Conservation (phyloP, 2,329 filamentous ascomycete species). For the Sarocladium strictum region DNA sequence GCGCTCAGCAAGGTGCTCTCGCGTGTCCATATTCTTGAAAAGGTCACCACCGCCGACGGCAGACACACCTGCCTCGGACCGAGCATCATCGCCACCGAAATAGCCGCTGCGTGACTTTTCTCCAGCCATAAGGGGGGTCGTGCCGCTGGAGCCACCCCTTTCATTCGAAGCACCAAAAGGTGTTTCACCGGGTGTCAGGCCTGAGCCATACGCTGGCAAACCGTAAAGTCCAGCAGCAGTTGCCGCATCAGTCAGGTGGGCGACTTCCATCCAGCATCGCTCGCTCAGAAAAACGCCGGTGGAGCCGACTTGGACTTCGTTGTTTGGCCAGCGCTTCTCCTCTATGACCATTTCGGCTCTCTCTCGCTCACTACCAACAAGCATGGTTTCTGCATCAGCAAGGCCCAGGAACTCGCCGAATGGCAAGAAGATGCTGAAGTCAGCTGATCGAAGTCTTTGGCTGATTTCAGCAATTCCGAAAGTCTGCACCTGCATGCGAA, state of each 20-base stretch:
- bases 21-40: constrained; percentile 94
- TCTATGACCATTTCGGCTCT: constrained; percentile 89
- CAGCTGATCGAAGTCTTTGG: constrained; percentile 82
- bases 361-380: constrained; percentile 88
- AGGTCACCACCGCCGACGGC: constrained; percentile 89
- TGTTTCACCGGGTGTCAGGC: constrained; percentile 46
- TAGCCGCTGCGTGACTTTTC: constrained; percentile 76
- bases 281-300: constrained; percentile 96
- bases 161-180: constrained; percentile 60
- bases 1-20: constrained; percentile 91
- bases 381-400: constrained; percentile 73
- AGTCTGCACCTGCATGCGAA: constrained; percentile 87
- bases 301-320: constrained; percentile 83
- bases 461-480: constrained; percentile 97
- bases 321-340: constrained; percentile 84
- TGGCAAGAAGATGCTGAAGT: constrained; percentile 92
- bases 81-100: constrained; percentile 76
- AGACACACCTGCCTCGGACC: constrained; percentile 89
- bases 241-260: constrained; percentile 62
- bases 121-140: constrained; percentile 56
- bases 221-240: constrained; percentile 34
- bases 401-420: constrained; percentile 93
- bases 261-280: constrained; percentile 87
- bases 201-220: constrained; percentile 41
- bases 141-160: constrained; percentile 41